Conservation (phyloP, 495 filamentous ascomycete species). For the Aspergillus affinis region DNA sequence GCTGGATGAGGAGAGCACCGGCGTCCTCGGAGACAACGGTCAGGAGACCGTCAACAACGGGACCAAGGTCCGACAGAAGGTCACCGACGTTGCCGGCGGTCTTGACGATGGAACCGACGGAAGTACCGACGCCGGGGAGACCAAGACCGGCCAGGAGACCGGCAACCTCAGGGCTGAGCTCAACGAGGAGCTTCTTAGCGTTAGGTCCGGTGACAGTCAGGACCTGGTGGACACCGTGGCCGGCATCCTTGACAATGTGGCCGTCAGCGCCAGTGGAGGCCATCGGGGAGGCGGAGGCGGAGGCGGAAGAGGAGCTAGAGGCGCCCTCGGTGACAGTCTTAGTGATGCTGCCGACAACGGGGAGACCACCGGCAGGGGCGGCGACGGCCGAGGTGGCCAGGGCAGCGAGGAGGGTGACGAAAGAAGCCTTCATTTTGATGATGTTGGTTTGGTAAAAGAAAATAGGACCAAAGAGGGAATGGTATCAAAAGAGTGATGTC, state of each 20-base stretch:
- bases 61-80: conserved; percentile 32
- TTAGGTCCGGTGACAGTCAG: conserved; percentile 28
- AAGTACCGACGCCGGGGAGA: conserved; percentile 9
- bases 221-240: conserved; percentile 24
- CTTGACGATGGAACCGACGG: conserved; percentile 13
- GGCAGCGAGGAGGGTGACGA: conserved; percentile 34
- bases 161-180: conserved; percentile 24
- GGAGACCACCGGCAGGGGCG: conserved; percentile 30
- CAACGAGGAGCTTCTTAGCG: conserved; percentile 26
- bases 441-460: conserved; percentile 14
- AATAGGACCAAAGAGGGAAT: conserved; percentile 18
- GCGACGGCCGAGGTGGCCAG: conserved; percentile 34
- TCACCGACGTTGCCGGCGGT: conserved; percentile 23
- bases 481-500: conserved; percentile 6
- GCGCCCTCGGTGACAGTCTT: conserved; percentile 16
- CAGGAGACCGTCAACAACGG: conserved; percentile 27
- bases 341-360: conserved; percentile 26
- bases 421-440: conserved; percentile 40
- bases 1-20: conserved; percentile 34
- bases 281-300: conserved; percentile 13
- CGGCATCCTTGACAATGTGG: conserved; percentile 33
- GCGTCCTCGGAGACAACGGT: conserved; percentile 31
- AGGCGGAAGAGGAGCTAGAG: conserved; percentile 11
- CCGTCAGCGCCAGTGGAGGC: conserved; percentile 21
- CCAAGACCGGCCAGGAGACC: conserved; percentile 24